Percentiles rank a stretch among this genome's conserved stretches.
These are phyloP conservation scores for Ganoderma lucidum DNA, from an alignment of 1,284 basidiomycete genomes.

Conservation along the genomic window DNA sequence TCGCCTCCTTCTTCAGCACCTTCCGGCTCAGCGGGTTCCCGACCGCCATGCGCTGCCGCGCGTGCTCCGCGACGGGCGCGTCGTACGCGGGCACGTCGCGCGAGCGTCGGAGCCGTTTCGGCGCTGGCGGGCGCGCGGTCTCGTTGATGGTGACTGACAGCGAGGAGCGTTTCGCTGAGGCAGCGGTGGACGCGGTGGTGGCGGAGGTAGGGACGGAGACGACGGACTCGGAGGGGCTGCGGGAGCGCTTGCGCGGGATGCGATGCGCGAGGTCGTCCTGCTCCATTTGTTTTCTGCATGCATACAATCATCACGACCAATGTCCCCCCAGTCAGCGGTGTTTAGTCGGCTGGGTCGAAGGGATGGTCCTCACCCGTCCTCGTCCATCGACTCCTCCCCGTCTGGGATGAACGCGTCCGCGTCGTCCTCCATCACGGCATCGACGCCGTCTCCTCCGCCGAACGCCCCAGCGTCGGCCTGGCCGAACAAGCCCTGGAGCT, in stretches of 20 bases:
- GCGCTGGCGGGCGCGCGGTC: slow-evolving; percentile 47
- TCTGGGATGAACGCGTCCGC: slow-evolving; percentile 46
- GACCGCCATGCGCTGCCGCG: slow-evolving; percentile 51
- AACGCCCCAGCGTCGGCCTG: slow-evolving; percentile 81
- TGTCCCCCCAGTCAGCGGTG: neutral
- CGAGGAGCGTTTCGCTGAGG: neutral
- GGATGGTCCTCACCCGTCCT: slow-evolving; percentile 54
- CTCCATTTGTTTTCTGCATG: slow-evolving; percentile 46
- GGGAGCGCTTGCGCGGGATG: slow-evolving; percentile 49
- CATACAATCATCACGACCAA: neutral
- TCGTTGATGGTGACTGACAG: slow-evolving; percentile 5
- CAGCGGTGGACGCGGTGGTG: slow-evolving; percentile 6
- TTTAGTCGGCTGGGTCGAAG: neutral
- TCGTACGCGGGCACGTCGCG: slow-evolving; percentile 61
- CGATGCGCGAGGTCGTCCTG: slow-evolving; percentile 51
- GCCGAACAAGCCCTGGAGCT: slow-evolving; percentile 77
- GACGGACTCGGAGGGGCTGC: slow-evolving; percentile 32
- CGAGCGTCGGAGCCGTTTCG: slow-evolving; percentile 64
- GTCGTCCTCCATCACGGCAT: slow-evolving; percentile 32
- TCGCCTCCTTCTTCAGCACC: slow-evolving; percentile 67
- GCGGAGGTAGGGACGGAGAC: slow-evolving; percentile 14
- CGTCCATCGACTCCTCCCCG: slow-evolving; percentile 49
- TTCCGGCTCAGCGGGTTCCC: slow-evolving; percentile 66
- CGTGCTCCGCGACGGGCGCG: slow-evolving; percentile 48
- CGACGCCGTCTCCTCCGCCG: slow-evolving; percentile 24